Percentiles rank a stretch among this genome's conserved stretches.
These are phyloP conservation scores for Fusarium dimerum DNA, from an alignment of 2,329 filamentous ascomycete genomes.

Conservation along the genomic window DNA sequence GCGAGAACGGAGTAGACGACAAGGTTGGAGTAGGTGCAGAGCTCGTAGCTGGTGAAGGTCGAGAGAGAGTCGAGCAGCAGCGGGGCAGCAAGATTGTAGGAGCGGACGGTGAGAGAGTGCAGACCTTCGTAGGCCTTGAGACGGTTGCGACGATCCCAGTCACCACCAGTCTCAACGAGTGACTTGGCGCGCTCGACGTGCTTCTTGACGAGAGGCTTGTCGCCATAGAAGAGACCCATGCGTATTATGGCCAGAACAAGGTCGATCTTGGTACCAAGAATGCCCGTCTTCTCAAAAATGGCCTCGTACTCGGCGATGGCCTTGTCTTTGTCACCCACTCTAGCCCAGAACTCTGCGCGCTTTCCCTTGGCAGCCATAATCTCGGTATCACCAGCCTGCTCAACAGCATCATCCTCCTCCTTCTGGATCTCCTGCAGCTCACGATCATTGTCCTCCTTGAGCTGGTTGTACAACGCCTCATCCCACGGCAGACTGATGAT, in stretches of 20 bases:
- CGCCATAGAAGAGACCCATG: conserved; percentile 92
- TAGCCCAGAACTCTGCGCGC: conserved; percentile 93
- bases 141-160: conserved; percentile 97
- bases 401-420: conserved; percentile 89
- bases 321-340: conserved; percentile 97
- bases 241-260: conserved; percentile 95
- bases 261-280: conserved; percentile 96
- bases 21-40: conserved; percentile 93
- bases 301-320: conserved; percentile 90
- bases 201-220: conserved; percentile 90
- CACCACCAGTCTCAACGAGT: conserved; percentile 90
- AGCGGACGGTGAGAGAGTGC: conserved; percentile 87
- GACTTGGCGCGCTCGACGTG: conserved; percentile 86
- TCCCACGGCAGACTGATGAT: conserved; percentile 83
- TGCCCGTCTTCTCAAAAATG: conserved; percentile 95
- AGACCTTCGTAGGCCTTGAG: conserved; percentile 98
- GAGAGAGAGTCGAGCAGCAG: conserved; percentile 95
- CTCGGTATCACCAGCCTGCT: conserved; percentile 96
- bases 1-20: conserved; percentile 96
- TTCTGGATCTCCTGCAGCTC: conserved; percentile 78
- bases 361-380: conserved; percentile 91
- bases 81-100: conserved; percentile 85
- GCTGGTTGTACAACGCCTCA: conserved; percentile 77
- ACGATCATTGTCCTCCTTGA: conserved; percentile 75
- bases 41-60: conserved; percentile 97